A percentile compares a stretch with the other conserved stretches of the same genome.
These are phyloP conservation scores for Porcisia hertigi DNA, from an alignment of 208 protist species.

Conservation along the genomic window DNA sequence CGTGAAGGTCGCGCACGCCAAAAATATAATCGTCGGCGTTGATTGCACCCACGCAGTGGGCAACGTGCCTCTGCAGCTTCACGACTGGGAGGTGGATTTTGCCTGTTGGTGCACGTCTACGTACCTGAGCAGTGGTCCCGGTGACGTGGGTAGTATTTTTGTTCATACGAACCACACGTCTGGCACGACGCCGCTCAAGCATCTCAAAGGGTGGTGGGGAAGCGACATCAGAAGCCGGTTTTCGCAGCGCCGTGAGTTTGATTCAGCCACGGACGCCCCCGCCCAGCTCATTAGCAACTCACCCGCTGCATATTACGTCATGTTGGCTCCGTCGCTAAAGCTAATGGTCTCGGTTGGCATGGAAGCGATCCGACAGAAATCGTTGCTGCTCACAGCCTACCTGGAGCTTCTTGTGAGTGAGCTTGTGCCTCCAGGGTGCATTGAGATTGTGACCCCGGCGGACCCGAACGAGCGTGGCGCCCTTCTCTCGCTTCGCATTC, in stretches of 20 bases:
- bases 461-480: conserved; percentile 83
- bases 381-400: conserved; percentile 88
- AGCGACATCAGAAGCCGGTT: conserved; percentile 79
- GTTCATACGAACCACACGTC: conserved; percentile 88
- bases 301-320: conserved; percentile 57
- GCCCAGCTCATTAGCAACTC: conserved; percentile 86
- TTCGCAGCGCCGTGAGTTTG: conserved; percentile 64
- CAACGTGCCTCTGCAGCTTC: conserved; percentile 91
- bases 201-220: conserved; percentile 93
- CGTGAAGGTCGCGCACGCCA: conserved; percentile 76
- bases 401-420: conserved; percentile 84
- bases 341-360: conserved; percentile 89
- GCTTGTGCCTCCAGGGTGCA: conserved; percentile 56
- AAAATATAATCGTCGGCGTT: conserved; percentile 88
- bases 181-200: conserved; percentile 30
- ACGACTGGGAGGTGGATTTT: conserved; percentile 97
- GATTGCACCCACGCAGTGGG: conserved; percentile 96
- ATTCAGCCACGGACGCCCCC: conserved; percentile 63
- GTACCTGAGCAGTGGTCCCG: conserved; percentile 95
- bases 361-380: conserved; percentile 77
- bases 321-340: conserved; percentile 80
- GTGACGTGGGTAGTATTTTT: conserved; percentile 89
- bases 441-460: conserved; percentile 85
- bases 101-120: conserved; percentile 97
- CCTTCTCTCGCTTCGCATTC: conserved; percentile 89